Base-by-base conservation (phyloP, 306 rosid genomes). In the Arachis hypogaea region DNA sequence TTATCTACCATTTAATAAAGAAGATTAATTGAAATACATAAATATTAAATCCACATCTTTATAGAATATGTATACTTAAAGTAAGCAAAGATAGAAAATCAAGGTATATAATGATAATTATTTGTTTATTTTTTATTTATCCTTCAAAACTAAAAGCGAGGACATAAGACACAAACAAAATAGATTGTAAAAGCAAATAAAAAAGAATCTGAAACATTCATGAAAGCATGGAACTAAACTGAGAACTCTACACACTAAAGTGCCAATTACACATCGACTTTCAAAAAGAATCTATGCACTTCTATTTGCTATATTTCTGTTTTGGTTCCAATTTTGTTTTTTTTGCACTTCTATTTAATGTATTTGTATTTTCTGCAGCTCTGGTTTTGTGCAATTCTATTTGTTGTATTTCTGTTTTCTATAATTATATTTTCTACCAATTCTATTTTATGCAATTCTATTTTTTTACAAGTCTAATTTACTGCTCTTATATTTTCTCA, bases 1-100 rank as follows among this genome's bases (percentile, higher is more conserved):
- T 94, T 79, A 92, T 94, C 97, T 94, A 90, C 80, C 49, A 83
- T 72, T 55, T 71, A 73, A 69, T 7, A 57, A 9, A 71, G 73
- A 54, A 59, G 59, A 33, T 52, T 47, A 73, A 72, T 55, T 54
- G 50, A 52, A 45, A 76, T 73, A 68, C n/a, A 16, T 65, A 77
- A 69, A 52, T 28, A 43, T 16, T 28, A 69, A 40, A 59, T 70
- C 40, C 29, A 75, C 18, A 77, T 28, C 50, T 11, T 47, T 8
- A 75, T 11, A 60, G n/a, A 66, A 66, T 63, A 77, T 46, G 28
- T 38, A 47, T 66, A 60, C 14, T 7, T 8, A 18, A 60, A 30
- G 4, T 45, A 46, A 30, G 75, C 6, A 51, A 18, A 57, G 55
- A 49, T 43, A 41, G 61, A 8, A 69, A 74, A 65, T 69, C 64